Evolutionary conservation across 108 stramenopile species (phyloP).

Genomic region (Cyclotella sp.): DNA sequence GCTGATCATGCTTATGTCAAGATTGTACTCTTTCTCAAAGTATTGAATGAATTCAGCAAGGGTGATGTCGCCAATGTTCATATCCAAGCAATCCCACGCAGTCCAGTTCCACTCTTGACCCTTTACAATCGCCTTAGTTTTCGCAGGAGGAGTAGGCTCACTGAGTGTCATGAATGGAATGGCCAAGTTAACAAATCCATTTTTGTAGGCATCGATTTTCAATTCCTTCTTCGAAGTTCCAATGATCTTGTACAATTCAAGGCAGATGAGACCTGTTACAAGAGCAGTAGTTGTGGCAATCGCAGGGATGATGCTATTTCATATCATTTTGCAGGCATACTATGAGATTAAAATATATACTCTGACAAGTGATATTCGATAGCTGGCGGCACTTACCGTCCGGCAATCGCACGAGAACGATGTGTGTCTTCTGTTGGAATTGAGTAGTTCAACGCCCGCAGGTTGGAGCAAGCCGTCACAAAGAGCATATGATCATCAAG

Average conservation of each 20-base stretch:
- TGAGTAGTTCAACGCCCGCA: constrained; percentile 95
- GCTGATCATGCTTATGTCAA: constrained; percentile 97
- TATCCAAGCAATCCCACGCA: constrained; percentile 95
- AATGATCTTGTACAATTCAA: constrained; percentile 97
- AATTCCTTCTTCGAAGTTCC: constrained; percentile 88
- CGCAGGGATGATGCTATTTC: constrained; percentile 94
- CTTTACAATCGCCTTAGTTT: constrained; percentile 82
- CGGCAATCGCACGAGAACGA: constrained; percentile 97
- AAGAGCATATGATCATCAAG: constrained; percentile 97
- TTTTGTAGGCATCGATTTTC: constrained; percentile 94
- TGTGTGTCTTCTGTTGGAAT: constrained; percentile 98
- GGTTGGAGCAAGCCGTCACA: constrained; percentile 95
- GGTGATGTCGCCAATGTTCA: constrained; percentile 88
- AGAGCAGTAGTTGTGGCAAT: constrained; percentile 99
- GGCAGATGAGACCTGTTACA: constrained; percentile 96
- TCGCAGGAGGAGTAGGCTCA: constrained; percentile 92
- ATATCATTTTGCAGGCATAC: background rate
- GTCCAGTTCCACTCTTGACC: constrained; percentile 97
- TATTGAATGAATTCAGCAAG: constrained; percentile 91
- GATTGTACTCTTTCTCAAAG: constrained; percentile 93
- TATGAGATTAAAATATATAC: background rate
- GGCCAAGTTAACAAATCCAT: constrained; percentile 94
- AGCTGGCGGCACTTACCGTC: constrained; percentile 38
- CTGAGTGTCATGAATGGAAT: constrained; percentile 97
- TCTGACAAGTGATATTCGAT: background rate